phyloP scores from a whole-genome alignment of 2,329 filamentous ascomycete species.

The Aspergillus tanneri region DNA sequence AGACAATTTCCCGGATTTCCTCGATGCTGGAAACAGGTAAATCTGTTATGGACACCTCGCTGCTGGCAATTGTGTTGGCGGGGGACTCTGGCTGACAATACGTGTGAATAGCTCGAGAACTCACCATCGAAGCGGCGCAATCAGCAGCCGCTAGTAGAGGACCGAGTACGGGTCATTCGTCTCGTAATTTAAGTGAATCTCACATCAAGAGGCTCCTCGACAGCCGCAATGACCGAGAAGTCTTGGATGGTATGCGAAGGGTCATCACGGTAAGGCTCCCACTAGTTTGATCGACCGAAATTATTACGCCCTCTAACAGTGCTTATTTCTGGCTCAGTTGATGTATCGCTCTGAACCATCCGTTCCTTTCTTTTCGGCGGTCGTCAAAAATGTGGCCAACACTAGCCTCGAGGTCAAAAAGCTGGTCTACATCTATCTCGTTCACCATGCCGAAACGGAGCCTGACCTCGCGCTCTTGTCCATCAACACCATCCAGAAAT shows the following conservation, averaged over 20 bases:
- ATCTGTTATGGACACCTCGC: neutral
- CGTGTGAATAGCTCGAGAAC: conserved; percentile 72
- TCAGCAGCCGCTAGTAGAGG: conserved; percentile 64
- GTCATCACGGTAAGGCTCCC: conserved; percentile 71
- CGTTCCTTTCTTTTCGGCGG: conserved; percentile 90
- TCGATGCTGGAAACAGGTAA: conserved; percentile 90
- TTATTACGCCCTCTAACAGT: conserved; percentile 17
- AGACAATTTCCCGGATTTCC: conserved; percentile 92
- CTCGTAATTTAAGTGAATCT: conserved; percentile 67
- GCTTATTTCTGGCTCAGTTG: conserved; percentile 60
- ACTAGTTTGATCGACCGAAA: neutral
- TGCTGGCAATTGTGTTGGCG: conserved; percentile 15
- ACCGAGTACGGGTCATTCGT: conserved; percentile 57
- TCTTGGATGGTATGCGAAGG: conserved; percentile 84
- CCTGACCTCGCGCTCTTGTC: conserved; percentile 92
- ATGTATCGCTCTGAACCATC: conserved; percentile 91
- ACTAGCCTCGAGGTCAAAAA: conserved; percentile 95
- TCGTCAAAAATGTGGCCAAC: conserved; percentile 96
- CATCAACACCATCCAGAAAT: conserved; percentile 99
- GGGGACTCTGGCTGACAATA: conserved; percentile 14
- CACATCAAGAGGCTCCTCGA: conserved; percentile 95
- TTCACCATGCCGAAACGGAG: conserved; percentile 93
- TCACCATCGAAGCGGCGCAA: conserved; percentile 94
- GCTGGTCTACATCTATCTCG: conserved; percentile 96
- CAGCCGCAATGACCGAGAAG: conserved; percentile 87